Conservation (phyloP, 805 yeast genomes). For the Babjeviella inositovora region DNA sequence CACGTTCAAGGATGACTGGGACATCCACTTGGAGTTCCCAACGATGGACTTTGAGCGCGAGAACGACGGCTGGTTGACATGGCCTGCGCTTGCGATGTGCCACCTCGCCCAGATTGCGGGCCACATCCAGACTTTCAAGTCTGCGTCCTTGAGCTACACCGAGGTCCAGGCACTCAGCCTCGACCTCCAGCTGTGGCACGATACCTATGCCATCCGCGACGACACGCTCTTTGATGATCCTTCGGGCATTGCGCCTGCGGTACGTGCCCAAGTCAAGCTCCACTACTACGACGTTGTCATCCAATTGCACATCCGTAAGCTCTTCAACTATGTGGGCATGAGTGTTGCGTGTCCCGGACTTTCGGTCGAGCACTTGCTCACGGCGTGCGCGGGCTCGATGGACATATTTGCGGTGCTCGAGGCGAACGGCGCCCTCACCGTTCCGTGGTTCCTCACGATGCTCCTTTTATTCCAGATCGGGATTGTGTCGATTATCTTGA, state of each 20-base stretch:
- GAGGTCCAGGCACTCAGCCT: too few species aligned
- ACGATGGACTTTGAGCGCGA: constrained; percentile 8
- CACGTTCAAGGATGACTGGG: constrained; percentile 16
- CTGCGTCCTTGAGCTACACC: constrained; percentile 12
- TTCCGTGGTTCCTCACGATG: constrained; percentile 39
- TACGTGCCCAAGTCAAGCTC: too few species aligned
- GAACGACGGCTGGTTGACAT: constrained; percentile 31
- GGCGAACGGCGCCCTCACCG: constrained; percentile 10
- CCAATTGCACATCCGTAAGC: constrained; percentile 10
- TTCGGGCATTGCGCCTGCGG: too few species aligned
- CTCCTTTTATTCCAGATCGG: constrained; percentile 27
- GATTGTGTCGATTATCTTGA: constrained; percentile 18
- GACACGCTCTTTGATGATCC: too few species aligned
- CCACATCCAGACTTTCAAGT: constrained; percentile 12
- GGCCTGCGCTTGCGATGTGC: constrained; percentile 26
- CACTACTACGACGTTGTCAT: constrained; percentile 19
- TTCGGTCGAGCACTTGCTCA: constrained; percentile 12
- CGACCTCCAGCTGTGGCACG: too few species aligned
- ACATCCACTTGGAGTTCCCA: constrained; percentile 17
- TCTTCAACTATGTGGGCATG: constrained; percentile 16
- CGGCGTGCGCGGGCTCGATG: constrained; percentile 13
- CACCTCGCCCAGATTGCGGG: constrained; percentile 22
- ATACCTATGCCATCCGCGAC: too few species aligned
- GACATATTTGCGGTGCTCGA: constrained; percentile 12
- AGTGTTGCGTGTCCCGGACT: constrained; percentile 12